These are phyloP conservation scores for Amanita exitialis DNA, from an alignment of 768 basidiomycete species.

Conservation along the genomic window DNA sequence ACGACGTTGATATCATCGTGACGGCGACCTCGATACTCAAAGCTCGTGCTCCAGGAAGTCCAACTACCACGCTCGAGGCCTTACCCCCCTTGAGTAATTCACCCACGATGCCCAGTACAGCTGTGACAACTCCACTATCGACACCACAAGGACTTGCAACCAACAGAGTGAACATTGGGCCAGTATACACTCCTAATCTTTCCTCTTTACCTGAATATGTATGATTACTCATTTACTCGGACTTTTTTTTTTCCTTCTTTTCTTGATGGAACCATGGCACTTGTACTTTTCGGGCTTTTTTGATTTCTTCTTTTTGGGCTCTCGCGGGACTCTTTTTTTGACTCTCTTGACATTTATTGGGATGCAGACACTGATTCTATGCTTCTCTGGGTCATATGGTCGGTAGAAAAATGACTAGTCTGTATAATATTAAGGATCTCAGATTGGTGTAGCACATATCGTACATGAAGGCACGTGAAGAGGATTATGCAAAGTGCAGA, in stretches of 20 bases:
- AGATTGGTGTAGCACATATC: constrained; percentile 36
- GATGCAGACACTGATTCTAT: background rate
- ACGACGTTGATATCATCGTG: constrained; percentile 74
- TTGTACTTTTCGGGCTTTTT: constrained; percentile 17
- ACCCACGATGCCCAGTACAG: background rate
- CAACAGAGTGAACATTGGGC: constrained; percentile 8
- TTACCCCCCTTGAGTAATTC: constrained; percentile 1
- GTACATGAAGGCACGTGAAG: constrained; percentile 30
- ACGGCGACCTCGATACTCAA: constrained; percentile 49
- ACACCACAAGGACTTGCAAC: constrained; percentile 9
- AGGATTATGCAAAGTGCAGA: constrained; percentile 52
- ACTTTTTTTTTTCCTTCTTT: constrained; percentile 11
- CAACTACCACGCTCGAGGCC: constrained; percentile 5
- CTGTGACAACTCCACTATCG: constrained; percentile 1
- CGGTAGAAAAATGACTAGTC: constrained; percentile 10
- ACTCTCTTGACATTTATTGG: background rate
- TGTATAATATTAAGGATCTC: constrained; percentile 18
- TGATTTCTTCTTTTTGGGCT: constrained; percentile 13
- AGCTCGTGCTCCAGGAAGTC: constrained; percentile 24
- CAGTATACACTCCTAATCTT: constrained; percentile 22
- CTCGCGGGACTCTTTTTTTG: constrained; percentile 11
- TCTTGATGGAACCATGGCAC: constrained; percentile 18
- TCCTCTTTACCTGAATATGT: constrained; percentile 33
- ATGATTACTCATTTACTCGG: constrained; percentile 17
- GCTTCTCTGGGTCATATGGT: constrained; percentile 9